Percentiles rank a stretch among this genome's conserved stretches.
Conservation (phyloP, 257 asterid species). For the Catharanthus roseus region DNA sequence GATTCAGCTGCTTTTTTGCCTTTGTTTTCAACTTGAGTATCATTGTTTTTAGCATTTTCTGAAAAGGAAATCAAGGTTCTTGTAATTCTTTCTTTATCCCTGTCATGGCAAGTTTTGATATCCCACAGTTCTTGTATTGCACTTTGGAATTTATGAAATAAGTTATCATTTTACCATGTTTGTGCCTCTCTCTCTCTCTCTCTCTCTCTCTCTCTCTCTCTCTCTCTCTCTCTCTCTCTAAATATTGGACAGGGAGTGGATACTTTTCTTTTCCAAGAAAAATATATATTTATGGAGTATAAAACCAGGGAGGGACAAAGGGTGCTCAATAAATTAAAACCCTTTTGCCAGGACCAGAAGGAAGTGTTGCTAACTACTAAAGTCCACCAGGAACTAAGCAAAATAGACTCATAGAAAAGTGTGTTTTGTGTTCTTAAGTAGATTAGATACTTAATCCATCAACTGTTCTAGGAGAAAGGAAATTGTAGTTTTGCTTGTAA, state of each 20-base stretch:
- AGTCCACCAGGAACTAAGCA: not conserved
- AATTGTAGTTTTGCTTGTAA: not conserved
- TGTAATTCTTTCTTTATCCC: constrained; percentile 7
- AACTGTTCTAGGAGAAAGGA: not conserved
- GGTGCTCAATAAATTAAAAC: too few relatives aligned
- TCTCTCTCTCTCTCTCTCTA: too few relatives aligned
- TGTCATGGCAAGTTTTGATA: constrained; percentile 17
- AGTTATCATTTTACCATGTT: too few relatives aligned
- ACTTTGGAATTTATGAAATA: constrained; percentile 2
- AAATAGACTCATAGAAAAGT: not conserved
- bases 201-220: too few relatives aligned
- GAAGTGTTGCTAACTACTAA: too few relatives aligned
- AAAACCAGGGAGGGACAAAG: too few relatives aligned
- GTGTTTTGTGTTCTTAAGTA: not conserved
- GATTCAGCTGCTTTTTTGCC: constrained; percentile 10
- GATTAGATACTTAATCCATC: not conserved
- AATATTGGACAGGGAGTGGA: not conserved
- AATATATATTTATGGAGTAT: too few relatives aligned
- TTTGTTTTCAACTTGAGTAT: constrained; percentile 7
- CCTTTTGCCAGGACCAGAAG: not conserved
- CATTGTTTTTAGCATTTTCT: not conserved
- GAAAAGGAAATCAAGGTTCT: constrained; percentile 13
- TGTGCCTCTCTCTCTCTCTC: not conserved
- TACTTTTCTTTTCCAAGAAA: not conserved
- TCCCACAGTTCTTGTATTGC: not conserved